These are phyloP conservation scores for Phanerochaete sordida DNA, from an alignment of 768 basidiomycete genomes.

Conservation along the genomic window DNA sequence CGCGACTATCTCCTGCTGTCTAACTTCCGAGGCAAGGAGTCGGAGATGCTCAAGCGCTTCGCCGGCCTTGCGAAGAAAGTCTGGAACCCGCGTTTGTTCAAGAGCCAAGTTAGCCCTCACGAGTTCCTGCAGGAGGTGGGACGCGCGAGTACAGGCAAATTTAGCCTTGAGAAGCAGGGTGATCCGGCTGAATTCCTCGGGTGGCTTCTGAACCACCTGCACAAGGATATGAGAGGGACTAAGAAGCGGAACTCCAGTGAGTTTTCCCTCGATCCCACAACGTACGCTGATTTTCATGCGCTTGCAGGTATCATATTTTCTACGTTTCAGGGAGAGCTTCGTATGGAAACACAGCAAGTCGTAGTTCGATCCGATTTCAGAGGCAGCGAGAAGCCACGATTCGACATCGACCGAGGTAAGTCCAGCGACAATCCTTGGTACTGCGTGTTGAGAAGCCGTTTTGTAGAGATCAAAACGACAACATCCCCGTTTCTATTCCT, in stretches of 20 bases:
- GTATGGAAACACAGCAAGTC: constrained; percentile 92
- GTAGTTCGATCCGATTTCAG: constrained; percentile 76
- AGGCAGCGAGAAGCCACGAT: constrained; percentile 78
- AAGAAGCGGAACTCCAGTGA: constrained; percentile 87
- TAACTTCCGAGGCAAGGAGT: constrained; percentile 65
- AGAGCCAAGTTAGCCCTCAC: constrained; percentile 98
- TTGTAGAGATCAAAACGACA: constrained; percentile 76
- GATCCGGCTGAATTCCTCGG: constrained; percentile 95
- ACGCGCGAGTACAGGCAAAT: constrained; percentile 84
- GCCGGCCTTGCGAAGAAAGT: constrained; percentile 85
- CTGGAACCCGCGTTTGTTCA: constrained; percentile 97
- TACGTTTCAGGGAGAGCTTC: constrained; percentile 91
- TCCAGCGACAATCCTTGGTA: neutral
- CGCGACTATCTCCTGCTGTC: constrained; percentile 85
- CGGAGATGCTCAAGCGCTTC: constrained; percentile 88
- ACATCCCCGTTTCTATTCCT: constrained; percentile 94
- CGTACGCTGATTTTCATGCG: constrained; percentile 16
- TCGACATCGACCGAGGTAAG: constrained; percentile 92
- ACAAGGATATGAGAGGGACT: constrained; percentile 92
- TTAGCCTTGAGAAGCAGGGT: constrained; percentile 89
- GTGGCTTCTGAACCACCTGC: constrained; percentile 92
- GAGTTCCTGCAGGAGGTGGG: constrained; percentile 98
- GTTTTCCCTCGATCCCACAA: constrained; percentile 27
- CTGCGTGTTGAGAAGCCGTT: neutral
- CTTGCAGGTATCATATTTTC: constrained; percentile 76